Conservation (phyloP, 78 protist genomes). For the slime mould (Dictyostelium discoideum) region dicty_2.7 NC_007088.5:2938001-2938500, state of each 20-base stretch:
- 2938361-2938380: constrained; percentile 18
- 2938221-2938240: not conserved
- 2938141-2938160: constrained; percentile 26
- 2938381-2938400: constrained; percentile 65
- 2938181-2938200: constrained; percentile 80
- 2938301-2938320: constrained; percentile 14
- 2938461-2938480: not conserved
- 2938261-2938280: not conserved
- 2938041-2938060: not conserved
- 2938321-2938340: constrained; percentile 50
- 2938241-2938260: not conserved
- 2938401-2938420: constrained; percentile 29
- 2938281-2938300: not conserved
- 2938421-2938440: not conserved
- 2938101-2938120: constrained; percentile 68
- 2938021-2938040: not conserved
- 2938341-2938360: constrained; percentile 61
- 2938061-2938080: constrained; percentile 18
- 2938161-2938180: constrained; percentile 65
- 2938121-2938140: not conserved
- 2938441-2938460: not conserved
- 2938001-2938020: not conserved
- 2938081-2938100: constrained; percentile 72
- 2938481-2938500: not conserved
- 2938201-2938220: not conserved